Conservation (phyloP, 805 yeast species). For the Wickerhamomyces mucosus region DNA sequence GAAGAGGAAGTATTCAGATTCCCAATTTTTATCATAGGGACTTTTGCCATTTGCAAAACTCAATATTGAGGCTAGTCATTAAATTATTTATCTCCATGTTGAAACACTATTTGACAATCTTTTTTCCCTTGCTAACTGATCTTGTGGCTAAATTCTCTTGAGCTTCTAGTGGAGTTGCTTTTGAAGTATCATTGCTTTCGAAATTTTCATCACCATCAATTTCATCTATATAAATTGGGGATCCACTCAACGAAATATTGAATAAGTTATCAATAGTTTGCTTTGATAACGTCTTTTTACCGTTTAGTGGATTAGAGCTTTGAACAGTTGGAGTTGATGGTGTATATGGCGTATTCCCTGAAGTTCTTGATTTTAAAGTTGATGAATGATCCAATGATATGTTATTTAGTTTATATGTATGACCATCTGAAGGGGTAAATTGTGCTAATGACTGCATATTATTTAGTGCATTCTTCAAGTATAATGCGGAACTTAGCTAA, state of each 20-base stretch:
- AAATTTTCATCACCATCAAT: conserved; percentile 6
- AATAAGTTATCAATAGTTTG: conserved; percentile 17
- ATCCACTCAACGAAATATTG: conserved; percentile 15
- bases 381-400: conserved; percentile 3
- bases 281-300: not conserved
- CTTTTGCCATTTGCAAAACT: too few species aligned
- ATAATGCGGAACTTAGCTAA: conserved; percentile 16
- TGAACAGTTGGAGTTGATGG: conserved; percentile 15
- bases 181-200: too few species aligned
- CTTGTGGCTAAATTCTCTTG: too few species aligned
- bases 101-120: too few species aligned
- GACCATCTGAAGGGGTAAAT: conserved; percentile 55
- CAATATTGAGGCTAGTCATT: too few species aligned
- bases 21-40: too few species aligned
- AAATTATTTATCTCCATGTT: too few species aligned
- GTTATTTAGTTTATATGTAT: conserved; percentile 28
- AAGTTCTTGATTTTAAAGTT: conserved; percentile 14
- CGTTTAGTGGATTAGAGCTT: conserved; percentile 1
- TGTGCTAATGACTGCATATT: conserved; percentile 38
- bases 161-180: too few species aligned
- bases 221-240: conserved; percentile 14
- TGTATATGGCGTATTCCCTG: conserved; percentile 19
- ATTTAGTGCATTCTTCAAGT: conserved; percentile 37
- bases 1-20: too few species aligned
- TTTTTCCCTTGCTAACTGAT: too few species aligned